Evolutionary conservation across 2,329 filamentous ascomycete genomes (phyloP).

Genomic region (Penicillium sp.): DNA sequence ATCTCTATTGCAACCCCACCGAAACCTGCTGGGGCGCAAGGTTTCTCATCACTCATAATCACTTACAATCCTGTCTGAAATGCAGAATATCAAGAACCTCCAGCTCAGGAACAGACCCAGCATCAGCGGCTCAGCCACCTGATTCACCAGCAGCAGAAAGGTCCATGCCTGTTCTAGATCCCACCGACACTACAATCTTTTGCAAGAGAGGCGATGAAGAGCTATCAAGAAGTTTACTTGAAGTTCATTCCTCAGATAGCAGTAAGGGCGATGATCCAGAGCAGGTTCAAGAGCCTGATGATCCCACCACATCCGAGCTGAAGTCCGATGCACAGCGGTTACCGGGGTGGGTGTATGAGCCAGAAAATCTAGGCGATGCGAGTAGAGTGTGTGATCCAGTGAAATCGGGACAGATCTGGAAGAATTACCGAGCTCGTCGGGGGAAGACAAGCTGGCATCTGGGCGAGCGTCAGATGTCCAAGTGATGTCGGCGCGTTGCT

Average conservation of each 20-base stretch:
- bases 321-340: neutral
- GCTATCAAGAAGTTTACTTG: too few species aligned
- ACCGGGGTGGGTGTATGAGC: neutral
- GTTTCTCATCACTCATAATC: conserved; percentile 8
- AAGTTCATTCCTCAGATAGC: too few species aligned
- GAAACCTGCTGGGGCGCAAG: conserved; percentile 4
- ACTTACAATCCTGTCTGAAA: conserved; percentile 12
- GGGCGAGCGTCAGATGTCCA: neutral
- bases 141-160: too few species aligned
- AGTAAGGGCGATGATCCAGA: neutral
- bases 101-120: neutral
- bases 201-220: too few species aligned
- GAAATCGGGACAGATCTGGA: neutral
- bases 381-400: conserved; percentile 12
- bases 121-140: neutral
- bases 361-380: conserved; percentile 8
- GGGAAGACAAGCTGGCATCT: neutral
- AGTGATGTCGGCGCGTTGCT: neutral
- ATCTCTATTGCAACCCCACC: conserved; percentile 2
- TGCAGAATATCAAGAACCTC: conserved; percentile 12
- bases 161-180: too few species aligned
- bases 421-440: conserved; percentile 10
- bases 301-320: neutral
- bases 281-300: neutral
- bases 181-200: too few species aligned